Percentiles rank a stretch among this genome's conserved stretches.
Evolutionary conservation across 129 eudicot genomes (phyloP).

Genomic region (Solidago caesia): DNA sequence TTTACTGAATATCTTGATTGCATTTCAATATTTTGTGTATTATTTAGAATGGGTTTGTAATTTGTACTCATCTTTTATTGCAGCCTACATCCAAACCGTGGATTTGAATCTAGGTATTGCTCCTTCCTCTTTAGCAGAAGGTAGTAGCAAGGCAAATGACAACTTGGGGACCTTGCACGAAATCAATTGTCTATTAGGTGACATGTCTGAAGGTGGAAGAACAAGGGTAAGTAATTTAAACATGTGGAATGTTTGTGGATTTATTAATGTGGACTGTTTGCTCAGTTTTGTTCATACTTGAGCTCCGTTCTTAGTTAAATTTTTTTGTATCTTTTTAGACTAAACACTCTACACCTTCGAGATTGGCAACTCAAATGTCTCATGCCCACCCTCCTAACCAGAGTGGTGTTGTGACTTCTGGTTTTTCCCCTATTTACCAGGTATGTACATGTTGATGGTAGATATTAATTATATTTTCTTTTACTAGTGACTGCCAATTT

Average conservation of each 20-base stretch:
- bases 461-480: not conserved
- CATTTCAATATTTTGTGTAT: not conserved
- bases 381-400: constrained; percentile 35
- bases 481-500: not conserved
- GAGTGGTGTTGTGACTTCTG: constrained; percentile 26
- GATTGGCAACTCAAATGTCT: constrained; percentile 29
- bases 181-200: constrained; percentile 26
- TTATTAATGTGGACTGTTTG: not conserved
- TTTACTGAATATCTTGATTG: too few relatives aligned
- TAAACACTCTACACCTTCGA: constrained; percentile 31
- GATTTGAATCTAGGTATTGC: constrained; percentile 60
- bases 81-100: constrained; percentile 31
- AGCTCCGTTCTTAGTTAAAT: not conserved
- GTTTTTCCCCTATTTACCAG: constrained; percentile 44
- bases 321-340: constrained; percentile 9
- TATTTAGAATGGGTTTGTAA: not conserved
- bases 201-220: constrained; percentile 25
- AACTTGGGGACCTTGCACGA: constrained; percentile 32
- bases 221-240: constrained; percentile 31
- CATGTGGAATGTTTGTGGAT: not conserved
- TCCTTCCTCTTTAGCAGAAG: constrained; percentile 31
- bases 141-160: constrained; percentile 19
- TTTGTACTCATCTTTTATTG: not conserved
- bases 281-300: not conserved
- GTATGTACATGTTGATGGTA: constrained; percentile 31